Evolutionary conservation across 2,329 filamentous ascomycete species (phyloP).

Genomic region (Cytospora piceae): DNA sequence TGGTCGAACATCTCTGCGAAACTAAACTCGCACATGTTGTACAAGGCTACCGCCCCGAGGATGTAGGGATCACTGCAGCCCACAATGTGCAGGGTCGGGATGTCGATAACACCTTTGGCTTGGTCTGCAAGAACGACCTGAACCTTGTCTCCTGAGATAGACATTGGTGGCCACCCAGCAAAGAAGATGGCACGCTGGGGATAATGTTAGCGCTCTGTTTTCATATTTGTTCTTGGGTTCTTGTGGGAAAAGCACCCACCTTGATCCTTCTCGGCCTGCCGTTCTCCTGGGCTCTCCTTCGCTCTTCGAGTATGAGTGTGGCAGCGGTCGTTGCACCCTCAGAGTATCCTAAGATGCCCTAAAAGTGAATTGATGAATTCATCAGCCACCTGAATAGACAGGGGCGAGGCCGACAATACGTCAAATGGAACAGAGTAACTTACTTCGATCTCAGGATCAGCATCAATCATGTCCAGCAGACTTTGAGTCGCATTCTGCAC

Average conservation of each 20-base stretch:
- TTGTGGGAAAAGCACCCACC: not conserved
- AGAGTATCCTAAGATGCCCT: conserved; percentile 29
- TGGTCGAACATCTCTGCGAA: conserved; percentile 48
- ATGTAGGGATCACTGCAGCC: conserved; percentile 42
- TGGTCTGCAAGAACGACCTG: conserved; percentile 42
- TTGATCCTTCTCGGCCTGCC: not conserved
- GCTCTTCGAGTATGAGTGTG: conserved; percentile 27
- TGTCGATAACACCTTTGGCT: conserved; percentile 43
- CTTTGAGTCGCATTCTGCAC: conserved; percentile 41
- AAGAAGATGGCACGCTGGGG: conserved; percentile 52
- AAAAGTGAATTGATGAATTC: not conserved
- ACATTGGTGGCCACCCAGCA: conserved; percentile 48
- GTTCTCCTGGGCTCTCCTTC: conserved; percentile 8
- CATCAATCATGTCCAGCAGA: conserved; percentile 32
- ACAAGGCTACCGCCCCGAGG: conserved; percentile 19
- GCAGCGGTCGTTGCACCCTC: conserved; percentile 28
- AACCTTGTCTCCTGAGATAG: conserved; percentile 35
- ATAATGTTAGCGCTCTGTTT: conserved; percentile 6
- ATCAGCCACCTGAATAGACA: conserved; percentile 43
- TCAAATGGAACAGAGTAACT: not conserved
- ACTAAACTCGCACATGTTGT: conserved; percentile 47
- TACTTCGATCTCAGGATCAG: conserved; percentile 24
- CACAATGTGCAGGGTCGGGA: conserved; percentile 47
- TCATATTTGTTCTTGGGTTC: not conserved
- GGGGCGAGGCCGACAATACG: not conserved